phyloP scores from a whole-genome alignment of 176 grass and related monocot species.

The Dactylis glomerata region DNA sequence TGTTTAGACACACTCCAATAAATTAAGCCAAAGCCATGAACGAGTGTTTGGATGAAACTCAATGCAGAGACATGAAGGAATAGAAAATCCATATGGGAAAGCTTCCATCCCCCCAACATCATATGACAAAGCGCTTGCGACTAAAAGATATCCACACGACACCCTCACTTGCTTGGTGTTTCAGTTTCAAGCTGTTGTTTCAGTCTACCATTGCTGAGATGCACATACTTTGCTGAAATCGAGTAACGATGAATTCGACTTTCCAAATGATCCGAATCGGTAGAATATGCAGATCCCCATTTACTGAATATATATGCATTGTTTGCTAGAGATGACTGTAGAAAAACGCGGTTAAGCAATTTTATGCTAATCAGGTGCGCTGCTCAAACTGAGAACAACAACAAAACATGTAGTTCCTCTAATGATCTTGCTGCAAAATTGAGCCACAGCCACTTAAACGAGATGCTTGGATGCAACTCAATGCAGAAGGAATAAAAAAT shows the following conservation, averaged over 20 bases:
- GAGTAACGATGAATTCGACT: not conserved
- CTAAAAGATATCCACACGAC: too few relatives aligned
- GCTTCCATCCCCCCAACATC: too few relatives aligned
- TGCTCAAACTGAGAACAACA: not conserved
- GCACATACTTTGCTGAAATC: not conserved
- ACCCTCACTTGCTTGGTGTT: not conserved
- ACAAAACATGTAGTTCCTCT: not conserved
- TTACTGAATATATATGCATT: not conserved
- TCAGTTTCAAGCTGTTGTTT: not conserved
- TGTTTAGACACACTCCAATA: too few relatives aligned
- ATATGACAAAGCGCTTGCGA: too few relatives aligned
- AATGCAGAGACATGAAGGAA: too few relatives aligned
- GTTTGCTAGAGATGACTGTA: not conserved
- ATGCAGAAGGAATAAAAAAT: not conserved
- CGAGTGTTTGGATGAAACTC: too few relatives aligned
- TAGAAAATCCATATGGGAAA: too few relatives aligned
- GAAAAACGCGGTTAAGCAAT: not conserved
- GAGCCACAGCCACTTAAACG: not conserved
- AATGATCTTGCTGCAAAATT: not conserved
- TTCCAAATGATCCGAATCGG: too few relatives aligned
- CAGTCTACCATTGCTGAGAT: not conserved
- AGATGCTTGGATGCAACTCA: not conserved
- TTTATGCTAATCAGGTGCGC: not conserved
- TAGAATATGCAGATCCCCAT: not conserved
- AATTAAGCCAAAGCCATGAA: too few relatives aligned